Evolutionary conservation across 2,329 filamentous ascomycete species (phyloP).

Genomic region (Hymenoscyphus linearis): DNA sequence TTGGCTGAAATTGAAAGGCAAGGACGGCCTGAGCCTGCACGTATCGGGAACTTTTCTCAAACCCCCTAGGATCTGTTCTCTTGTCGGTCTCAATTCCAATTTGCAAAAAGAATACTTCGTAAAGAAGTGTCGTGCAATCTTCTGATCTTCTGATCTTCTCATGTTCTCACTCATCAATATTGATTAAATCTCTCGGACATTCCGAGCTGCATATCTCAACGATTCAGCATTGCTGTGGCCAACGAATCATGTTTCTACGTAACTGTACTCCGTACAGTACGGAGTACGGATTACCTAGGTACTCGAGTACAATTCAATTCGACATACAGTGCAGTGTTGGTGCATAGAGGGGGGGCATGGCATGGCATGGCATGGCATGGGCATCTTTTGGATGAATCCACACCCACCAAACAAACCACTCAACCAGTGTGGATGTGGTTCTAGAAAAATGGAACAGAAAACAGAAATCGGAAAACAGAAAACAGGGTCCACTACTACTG

Average conservation of each 20-base stretch:
- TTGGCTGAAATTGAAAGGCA: neutral
- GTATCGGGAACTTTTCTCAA: neutral
- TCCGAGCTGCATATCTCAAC: neutral
- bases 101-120: too few relatives aligned
- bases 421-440: too few relatives aligned
- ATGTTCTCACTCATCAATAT: neutral
- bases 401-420: too few relatives aligned
- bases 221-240: neutral
- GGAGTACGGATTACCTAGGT: too few relatives aligned
- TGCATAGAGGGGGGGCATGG: neutral
- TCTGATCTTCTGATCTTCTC: too few relatives aligned
- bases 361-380: neutral
- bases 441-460: too few relatives aligned
- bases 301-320: neutral
- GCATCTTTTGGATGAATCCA: too few relatives aligned
- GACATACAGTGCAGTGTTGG: neutral
- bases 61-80: neutral
- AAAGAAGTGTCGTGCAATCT: neutral
- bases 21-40: neutral
- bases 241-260: neutral
- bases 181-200: neutral
- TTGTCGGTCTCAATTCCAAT: too few relatives aligned
- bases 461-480: too few relatives aligned
- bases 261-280: too few relatives aligned
- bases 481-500: too few relatives aligned